Evolutionary conservation across 2,329 filamentous ascomycete genomes (phyloP).

Genomic region (Diaporthe destruens): DNA sequence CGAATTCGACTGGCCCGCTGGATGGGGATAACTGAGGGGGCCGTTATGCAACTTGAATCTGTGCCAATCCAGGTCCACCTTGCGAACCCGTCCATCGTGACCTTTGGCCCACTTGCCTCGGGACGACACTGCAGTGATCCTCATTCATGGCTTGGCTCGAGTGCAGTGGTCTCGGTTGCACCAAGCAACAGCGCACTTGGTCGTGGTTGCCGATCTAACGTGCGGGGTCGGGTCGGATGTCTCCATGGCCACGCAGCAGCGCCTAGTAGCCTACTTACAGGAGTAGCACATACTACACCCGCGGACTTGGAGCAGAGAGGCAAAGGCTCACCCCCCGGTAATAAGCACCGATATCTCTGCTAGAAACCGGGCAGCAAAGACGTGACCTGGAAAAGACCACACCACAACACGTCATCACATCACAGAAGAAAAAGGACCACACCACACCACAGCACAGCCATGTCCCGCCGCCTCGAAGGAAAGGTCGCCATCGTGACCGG

Average conservation of each 20-base stretch:
- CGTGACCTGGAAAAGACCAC: neutral
- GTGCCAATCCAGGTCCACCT: neutral
- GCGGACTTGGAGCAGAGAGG: neutral
- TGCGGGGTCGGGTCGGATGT: conserved; percentile 25
- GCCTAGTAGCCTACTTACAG: neutral
- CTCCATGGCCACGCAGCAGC: neutral
- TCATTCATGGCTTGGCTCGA: neutral
- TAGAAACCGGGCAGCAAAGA: neutral
- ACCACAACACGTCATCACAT: neutral
- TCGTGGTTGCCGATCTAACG: conserved; percentile 34
- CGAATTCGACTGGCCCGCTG: neutral
- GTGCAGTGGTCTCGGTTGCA: neutral
- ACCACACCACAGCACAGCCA: neutral
- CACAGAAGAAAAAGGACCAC: neutral
- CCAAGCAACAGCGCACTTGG: neutral
- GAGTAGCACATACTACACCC: neutral
- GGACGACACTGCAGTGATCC: conserved; percentile 7
- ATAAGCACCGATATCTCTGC: neutral
- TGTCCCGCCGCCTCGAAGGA: conserved; percentile 56
- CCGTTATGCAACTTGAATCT: neutral
- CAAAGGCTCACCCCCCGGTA: neutral
- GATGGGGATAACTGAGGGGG: neutral
- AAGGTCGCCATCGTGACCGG: conserved; percentile 71
- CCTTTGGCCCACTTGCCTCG: neutral
- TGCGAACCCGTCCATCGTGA: neutral